Conservation (phyloP, 495 filamentous ascomycete species). For the Tuber microsphaerosporum region DNA sequence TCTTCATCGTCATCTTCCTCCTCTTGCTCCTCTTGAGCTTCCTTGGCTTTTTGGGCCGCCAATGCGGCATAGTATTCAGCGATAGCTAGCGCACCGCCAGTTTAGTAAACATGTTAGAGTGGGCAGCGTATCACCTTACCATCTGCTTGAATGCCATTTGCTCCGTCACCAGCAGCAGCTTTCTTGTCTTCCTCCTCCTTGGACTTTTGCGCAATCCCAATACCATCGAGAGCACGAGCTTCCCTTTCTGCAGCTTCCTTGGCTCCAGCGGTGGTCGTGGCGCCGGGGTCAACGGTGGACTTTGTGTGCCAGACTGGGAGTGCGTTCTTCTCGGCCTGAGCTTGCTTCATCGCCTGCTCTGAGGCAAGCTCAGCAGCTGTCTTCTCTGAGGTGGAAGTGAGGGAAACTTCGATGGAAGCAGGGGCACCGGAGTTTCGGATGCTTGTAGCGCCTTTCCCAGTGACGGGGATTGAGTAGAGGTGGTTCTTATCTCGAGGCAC, state of each 20-base stretch:
- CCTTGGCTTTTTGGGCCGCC: conserved; percentile 50
- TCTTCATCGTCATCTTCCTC: conserved; percentile 50
- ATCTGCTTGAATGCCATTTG: conserved; percentile 40
- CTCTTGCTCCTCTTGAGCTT: conserved; percentile 45
- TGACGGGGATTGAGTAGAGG: conserved; percentile 50
- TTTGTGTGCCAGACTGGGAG: conserved; percentile 85
- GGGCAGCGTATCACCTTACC: conserved; percentile 22
- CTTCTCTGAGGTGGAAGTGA: conserved; percentile 66
- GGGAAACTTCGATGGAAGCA: conserved; percentile 67
- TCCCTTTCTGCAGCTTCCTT: conserved; percentile 42
- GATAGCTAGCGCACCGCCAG: conserved; percentile 37
- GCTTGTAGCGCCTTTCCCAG: conserved; percentile 62
- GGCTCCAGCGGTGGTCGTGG: conserved; percentile 35
- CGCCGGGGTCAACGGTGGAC: conserved; percentile 60
- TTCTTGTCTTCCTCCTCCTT: conserved; percentile 53
- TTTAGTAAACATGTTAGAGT: conserved; percentile 8
- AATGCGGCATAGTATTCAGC: conserved; percentile 52
- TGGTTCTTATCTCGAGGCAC: conserved; percentile 58
- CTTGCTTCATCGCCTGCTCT: conserved; percentile 64
- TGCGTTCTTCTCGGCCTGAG: conserved; percentile 71
- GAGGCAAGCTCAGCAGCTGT: conserved; percentile 67
- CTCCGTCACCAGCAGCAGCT: conserved; percentile 42
- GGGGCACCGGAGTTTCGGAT: conserved; percentile 60
- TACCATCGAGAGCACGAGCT: conserved; percentile 37
- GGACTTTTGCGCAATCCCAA: conserved; percentile 45